Conservation (phyloP, 176 grass and related monocot species). For the Paspalum vaginatum region DNA sequence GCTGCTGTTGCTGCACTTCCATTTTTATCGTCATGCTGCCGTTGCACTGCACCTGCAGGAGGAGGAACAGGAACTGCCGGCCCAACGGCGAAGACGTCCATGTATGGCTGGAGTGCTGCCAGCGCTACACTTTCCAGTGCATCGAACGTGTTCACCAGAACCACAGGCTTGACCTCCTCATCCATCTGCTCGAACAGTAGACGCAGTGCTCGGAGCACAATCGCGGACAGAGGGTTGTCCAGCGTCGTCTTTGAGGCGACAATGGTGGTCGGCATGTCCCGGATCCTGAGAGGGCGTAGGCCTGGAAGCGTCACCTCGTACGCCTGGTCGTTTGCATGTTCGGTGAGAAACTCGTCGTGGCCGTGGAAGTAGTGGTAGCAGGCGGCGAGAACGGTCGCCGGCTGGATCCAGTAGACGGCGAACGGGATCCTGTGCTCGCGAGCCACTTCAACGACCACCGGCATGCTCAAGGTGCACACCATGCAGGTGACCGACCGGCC, state of each 20-base stretch:
- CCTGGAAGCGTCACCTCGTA: slow-evolving; percentile 37
- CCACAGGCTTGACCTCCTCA: neutral
- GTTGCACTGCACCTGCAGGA: neutral
- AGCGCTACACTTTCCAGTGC: neutral
- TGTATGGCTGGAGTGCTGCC: neutral
- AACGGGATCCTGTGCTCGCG: slow-evolving; percentile 37
- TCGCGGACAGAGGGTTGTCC: neutral
- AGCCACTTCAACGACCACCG: slow-evolving; percentile 30
- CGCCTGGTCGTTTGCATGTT: neutral
- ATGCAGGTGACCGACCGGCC: slow-evolving; percentile 39
- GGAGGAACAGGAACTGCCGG: slow-evolving; percentile 3
- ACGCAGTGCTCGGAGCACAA: neutral
- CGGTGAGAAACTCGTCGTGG: slow-evolving; percentile 16
- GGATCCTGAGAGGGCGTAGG: slow-evolving; percentile 18
- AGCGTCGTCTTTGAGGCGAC: neutral
- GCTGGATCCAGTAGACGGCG: slow-evolving; percentile 57
- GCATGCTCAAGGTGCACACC: slow-evolving; percentile 33
- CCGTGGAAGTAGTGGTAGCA: slow-evolving; percentile 63
- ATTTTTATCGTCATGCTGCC: neutral
- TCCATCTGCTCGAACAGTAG: slow-evolving; percentile 1
- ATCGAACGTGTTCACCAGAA: slow-evolving; percentile 13
- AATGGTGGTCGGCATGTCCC: slow-evolving; percentile 50
- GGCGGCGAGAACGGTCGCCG: neutral
- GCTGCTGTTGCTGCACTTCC: neutral
- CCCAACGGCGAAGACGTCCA: slow-evolving; percentile 1